Conservation (phyloP, 305 asterid genomes). For the Fraxinus floribunda region DNA sequence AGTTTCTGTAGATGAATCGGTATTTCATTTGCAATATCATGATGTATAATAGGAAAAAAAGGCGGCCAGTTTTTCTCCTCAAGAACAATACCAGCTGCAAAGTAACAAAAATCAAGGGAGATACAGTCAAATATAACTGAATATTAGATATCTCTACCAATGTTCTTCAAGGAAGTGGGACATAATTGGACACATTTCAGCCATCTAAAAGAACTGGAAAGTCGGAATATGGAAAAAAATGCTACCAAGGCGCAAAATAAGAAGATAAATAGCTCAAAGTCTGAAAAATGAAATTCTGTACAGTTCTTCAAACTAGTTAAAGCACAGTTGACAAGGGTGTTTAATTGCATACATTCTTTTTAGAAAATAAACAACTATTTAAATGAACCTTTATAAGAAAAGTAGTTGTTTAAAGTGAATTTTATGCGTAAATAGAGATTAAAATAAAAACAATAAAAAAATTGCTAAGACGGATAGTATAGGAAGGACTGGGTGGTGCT, state of each 20-base stretch:
- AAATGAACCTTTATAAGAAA: not conserved
- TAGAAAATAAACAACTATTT: not conserved
- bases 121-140: not conserved
- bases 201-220: not conserved
- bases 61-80: conserved; percentile 98
- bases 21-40: conserved; percentile 85
- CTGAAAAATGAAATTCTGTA: not conserved
- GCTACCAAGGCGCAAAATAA: not conserved
- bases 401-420: not conserved
- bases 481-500: not conserved
- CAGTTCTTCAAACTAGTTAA: not conserved
- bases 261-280: not conserved
- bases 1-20: conserved; percentile 93
- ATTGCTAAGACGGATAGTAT: not conserved
- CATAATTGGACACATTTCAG: not conserved
- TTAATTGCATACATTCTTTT: not conserved
- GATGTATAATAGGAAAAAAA: conserved; percentile 89
- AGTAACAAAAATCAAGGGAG: conserved; percentile 22
- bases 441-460: not conserved
- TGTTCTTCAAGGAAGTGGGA: not conserved
- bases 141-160: not conserved
- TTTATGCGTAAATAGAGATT: not conserved
- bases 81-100: conserved; percentile 93
- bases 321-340: not conserved
- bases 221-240: not conserved